phyloP scores from a whole-genome alignment of 2,329 filamentous ascomycete species.

The Lecanicillium sp. region DNA sequence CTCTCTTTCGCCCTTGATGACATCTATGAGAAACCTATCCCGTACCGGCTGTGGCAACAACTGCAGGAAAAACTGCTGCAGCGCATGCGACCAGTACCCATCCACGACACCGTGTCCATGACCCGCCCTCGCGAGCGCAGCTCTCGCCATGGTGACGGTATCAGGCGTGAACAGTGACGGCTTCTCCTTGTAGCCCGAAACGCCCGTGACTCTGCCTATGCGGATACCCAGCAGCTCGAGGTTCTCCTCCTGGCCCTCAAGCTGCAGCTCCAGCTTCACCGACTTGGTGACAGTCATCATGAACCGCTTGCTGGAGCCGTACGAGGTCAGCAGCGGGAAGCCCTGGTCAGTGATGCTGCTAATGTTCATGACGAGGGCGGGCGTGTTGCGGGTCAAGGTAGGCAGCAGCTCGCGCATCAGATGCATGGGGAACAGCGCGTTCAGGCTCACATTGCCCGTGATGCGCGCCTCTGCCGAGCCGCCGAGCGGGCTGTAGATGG shows the following conservation, averaged over 20 bases:
- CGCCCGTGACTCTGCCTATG: slow-evolving; percentile 12
- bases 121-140: slow-evolving; percentile 11
- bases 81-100: slow-evolving; percentile 13
- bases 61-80: slow-evolving; percentile 7
- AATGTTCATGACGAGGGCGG: slow-evolving; percentile 41
- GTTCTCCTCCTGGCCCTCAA: slow-evolving; percentile 9
- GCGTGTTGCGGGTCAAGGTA: slow-evolving; percentile 27
- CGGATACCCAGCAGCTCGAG: slow-evolving; percentile 12
- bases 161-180: slow-evolving; percentile 12
- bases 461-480: slow-evolving; percentile 26
- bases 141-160: slow-evolving; percentile 11
- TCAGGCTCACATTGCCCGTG: slow-evolving; percentile 33
- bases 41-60: too few relatives aligned
- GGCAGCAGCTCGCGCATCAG: slow-evolving; percentile 36
- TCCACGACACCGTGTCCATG: slow-evolving; percentile 10
- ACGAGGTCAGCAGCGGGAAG: slow-evolving; percentile 36
- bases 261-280: slow-evolving; percentile 32
- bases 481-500: slow-evolving; percentile 26
- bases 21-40: too few relatives aligned
- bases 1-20: too few relatives aligned
- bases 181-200: slow-evolving; percentile 10
- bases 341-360: slow-evolving; percentile 36
- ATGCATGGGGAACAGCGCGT: slow-evolving; percentile 40
- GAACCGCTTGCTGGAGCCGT: slow-evolving; percentile 38
- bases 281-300: slow-evolving; percentile 28